These are phyloP conservation scores for Tricholoma sp. DNA, from an alignment of 768 basidiomycete species.

Conservation along the genomic window DNA sequence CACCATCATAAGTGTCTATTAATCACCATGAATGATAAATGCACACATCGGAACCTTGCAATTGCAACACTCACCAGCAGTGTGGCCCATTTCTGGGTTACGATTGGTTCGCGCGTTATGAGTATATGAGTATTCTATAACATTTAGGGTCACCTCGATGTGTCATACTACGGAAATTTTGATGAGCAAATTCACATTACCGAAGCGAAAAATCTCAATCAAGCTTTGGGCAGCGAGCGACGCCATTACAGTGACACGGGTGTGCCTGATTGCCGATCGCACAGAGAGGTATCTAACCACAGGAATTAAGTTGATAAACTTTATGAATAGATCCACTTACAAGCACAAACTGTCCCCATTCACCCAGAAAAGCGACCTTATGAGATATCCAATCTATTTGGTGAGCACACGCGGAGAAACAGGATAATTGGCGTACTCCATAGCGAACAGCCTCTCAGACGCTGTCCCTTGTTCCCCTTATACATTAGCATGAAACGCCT, in stretches of 20 bases:
- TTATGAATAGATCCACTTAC: conserved; percentile 33
- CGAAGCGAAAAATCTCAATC: conserved; percentile 29
- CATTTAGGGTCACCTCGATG: no score
- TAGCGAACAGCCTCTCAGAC: conserved; percentile 36
- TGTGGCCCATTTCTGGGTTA: neutral
- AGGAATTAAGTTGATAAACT: neutral
- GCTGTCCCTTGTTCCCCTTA: conserved; percentile 23
- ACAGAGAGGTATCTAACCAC: conserved; percentile 34
- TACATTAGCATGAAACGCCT: conserved; percentile 13
- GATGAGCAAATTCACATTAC: neutral
- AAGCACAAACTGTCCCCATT: conserved; percentile 58
- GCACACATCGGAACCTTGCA: neutral
- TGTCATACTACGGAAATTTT: no score
- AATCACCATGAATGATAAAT: neutral
- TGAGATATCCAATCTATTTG: neutral
- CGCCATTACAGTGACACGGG: conserved; percentile 62
- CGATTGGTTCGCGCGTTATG: neutral
- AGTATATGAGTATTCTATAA: neutral
- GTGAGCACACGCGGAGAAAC: neutral
- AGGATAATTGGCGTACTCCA: conserved; percentile 3
- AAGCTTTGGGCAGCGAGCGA: conserved; percentile 48
- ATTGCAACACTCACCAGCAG: neutral
- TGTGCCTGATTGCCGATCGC: conserved; percentile 75
- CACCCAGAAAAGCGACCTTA: conserved; percentile 36
- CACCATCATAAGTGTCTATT: conserved; percentile 47